Evolutionary conservation across 2,329 filamentous ascomycete genomes (phyloP).

Genomic region (Periconia sp.): DNA sequence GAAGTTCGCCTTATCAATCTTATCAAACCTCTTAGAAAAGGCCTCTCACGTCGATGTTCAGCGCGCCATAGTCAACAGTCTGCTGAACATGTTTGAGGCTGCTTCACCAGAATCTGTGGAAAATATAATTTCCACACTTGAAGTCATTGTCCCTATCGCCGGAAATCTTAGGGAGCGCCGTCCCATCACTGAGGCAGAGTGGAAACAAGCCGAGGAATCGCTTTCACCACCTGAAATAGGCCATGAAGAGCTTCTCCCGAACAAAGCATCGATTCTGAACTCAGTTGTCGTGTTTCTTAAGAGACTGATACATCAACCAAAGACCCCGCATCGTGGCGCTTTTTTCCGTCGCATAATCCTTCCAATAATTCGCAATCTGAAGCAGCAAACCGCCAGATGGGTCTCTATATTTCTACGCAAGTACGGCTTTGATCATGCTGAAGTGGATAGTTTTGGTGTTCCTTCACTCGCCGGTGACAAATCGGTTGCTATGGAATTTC

Average conservation of each 20-base stretch:
- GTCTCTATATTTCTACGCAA: conserved; percentile 30
- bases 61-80: conserved; percentile 38
- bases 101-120: conserved; percentile 5
- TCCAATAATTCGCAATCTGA: conserved; percentile 17
- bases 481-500: conserved; percentile 6
- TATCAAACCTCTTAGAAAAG: conserved; percentile 35
- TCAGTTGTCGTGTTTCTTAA: conserved; percentile 16
- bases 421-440: conserved; percentile 14
- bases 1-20: conserved; percentile 32
- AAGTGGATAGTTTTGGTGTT: conserved; percentile 7
- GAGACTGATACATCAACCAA: not conserved
- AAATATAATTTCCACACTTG: conserved; percentile 30
- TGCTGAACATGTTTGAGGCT: conserved; percentile 35
- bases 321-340: conserved; percentile 1
- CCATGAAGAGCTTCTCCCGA: no score
- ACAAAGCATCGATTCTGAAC: conserved; percentile 8
- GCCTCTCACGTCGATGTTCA: conserved; percentile 48
- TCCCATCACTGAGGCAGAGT: conserved; percentile 37
- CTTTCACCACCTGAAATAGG: conserved; percentile 15
- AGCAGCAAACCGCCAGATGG: conserved; percentile 29
- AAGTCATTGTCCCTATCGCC: conserved; percentile 37
- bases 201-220: conserved; percentile 29
- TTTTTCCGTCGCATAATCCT: conserved; percentile 28
- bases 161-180: conserved; percentile 44
- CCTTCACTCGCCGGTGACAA: conserved; percentile 19